Conservation (phyloP, 306 rosid species). For the Fagus crenata region DNA sequence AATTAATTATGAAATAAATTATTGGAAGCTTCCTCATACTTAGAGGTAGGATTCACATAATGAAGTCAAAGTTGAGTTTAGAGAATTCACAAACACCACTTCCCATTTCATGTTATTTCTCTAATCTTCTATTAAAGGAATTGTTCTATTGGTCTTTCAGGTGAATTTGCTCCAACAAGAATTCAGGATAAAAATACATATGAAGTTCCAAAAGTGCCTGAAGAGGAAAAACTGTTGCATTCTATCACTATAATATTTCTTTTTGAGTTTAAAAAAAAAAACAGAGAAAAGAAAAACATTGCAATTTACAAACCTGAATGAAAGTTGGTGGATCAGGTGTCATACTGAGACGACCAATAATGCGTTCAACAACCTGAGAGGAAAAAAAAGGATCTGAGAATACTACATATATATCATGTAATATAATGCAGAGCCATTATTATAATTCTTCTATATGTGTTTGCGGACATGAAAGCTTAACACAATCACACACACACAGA, state of each 20-base stretch:
- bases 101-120: too few species aligned
- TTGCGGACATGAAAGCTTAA: neutral
- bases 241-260: neutral
- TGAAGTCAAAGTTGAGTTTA: neutral
- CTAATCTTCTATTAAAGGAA: neutral
- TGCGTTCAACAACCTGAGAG: slow-evolving; percentile 22
- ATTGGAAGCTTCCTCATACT: too few species aligned
- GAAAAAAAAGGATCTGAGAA: neutral
- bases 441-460: neutral
- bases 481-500: neutral
- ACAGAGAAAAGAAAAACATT: rapidly evolving
- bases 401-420: neutral
- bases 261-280: neutral
- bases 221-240: neutral
- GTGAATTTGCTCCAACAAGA: neutral
- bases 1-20: too few species aligned
- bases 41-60: neutral
- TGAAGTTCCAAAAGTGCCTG: neutral
- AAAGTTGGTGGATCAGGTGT: slow-evolving; percentile 31
- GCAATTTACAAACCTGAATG: slow-evolving; percentile 36
- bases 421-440: neutral
- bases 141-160: neutral
- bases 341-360: slow-evolving; percentile 11
- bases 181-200: neutral
- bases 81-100: neutral